Conservation (phyloP, 2,329 filamentous ascomycete genomes). For the Fusarium pininemorale region DNA sequence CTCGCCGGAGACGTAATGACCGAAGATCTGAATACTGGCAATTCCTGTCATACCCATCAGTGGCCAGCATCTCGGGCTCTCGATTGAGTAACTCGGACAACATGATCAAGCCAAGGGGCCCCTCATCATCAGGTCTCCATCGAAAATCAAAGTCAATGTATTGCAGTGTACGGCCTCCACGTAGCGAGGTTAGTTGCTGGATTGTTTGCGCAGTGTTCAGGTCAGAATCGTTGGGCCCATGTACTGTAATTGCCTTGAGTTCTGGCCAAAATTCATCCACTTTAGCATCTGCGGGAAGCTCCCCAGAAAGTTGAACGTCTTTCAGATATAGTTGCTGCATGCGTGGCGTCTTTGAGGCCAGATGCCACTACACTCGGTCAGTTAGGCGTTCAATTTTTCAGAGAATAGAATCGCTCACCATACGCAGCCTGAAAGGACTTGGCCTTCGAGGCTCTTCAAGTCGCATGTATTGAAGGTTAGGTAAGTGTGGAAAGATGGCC, state of each 20-base stretch:
- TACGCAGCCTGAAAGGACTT: conserved; percentile 24
- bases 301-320: conserved; percentile 36
- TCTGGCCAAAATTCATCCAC: conserved; percentile 43
- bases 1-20: conserved; percentile 42
- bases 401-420: conserved; percentile 23
- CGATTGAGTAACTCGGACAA: conserved; percentile 27
- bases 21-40: conserved; percentile 42
- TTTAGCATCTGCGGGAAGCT: background rate
- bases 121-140: conserved; percentile 37
- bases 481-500: conserved; percentile 35
- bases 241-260: conserved; percentile 44
- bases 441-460: conserved; percentile 39
- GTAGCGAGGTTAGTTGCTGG: conserved; percentile 42
- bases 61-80: conserved; percentile 12
- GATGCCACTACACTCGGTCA: conserved; percentile 36
- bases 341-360: conserved; percentile 41
- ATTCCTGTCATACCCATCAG: conserved; percentile 10
- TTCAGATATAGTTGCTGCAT: conserved; percentile 47
- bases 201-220: conserved; percentile 36
- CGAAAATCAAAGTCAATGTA: conserved; percentile 46
- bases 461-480: conserved; percentile 44
- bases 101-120: conserved; percentile 31
- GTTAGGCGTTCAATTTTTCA: background rate
- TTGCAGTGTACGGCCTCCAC: conserved; percentile 39
- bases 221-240: conserved; percentile 33